Conservation (phyloP, 306 rosid genomes). For the Malus fusca region DNA sequence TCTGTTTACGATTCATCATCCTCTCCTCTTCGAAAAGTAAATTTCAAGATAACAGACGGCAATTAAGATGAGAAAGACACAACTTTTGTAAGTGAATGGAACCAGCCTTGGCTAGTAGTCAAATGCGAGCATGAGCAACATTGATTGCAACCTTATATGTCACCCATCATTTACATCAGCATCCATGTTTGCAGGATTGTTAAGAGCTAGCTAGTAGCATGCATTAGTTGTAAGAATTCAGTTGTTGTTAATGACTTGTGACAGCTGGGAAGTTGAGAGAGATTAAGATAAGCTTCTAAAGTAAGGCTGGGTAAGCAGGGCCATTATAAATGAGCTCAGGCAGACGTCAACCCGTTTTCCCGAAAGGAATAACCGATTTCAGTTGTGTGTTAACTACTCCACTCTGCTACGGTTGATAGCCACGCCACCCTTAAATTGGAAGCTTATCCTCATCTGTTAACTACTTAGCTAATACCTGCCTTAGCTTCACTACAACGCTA, state of each 20-base stretch:
- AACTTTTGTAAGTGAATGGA: background rate
- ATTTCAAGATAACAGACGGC: too few relatives aligned
- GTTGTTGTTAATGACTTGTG: background rate
- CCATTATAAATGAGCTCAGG: background rate
- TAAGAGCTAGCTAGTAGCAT: background rate
- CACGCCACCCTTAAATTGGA: background rate
- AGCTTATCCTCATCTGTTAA: background rate
- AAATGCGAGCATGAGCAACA: too few relatives aligned
- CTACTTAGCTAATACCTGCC: background rate
- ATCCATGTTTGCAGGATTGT: background rate
- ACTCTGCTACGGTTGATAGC: background rate
- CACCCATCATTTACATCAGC: background rate
- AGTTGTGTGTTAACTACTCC: background rate
- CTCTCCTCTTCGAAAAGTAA: too few relatives aligned
- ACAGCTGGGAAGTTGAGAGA: background rate
- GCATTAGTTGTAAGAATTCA: background rate
- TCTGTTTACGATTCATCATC: too few relatives aligned
- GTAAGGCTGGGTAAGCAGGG: background rate
- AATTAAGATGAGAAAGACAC: background rate
- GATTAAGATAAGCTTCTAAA: background rate
- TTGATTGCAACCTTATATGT: background rate
- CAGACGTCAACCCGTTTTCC: background rate
- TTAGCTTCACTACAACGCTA: background rate
- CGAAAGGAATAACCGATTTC: background rate
- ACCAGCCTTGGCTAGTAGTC: too few relatives aligned